Conservation (phyloP, 306 rosid genomes). For the Corylus avellana region DNA sequence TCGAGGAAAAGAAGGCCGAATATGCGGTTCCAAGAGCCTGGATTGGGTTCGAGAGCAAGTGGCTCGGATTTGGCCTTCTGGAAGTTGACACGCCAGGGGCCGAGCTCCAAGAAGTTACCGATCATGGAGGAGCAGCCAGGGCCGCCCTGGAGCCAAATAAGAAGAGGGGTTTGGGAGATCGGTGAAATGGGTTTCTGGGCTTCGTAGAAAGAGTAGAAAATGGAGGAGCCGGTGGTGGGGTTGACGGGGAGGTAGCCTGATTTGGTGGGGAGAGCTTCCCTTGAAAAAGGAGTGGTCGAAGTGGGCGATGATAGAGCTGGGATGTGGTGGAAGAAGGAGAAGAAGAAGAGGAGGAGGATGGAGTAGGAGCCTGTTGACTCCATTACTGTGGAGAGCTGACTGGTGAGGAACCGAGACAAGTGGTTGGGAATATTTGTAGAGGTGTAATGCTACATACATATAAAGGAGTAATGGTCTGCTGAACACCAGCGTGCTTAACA, state of each 20-base stretch:
- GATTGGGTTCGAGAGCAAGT: conserved; percentile 44
- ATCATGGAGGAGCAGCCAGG: conserved; percentile 93
- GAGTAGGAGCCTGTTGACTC: not conserved
- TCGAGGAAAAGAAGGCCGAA: conserved; percentile 78
- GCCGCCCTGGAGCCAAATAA: conserved; percentile 93
- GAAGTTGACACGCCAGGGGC: conserved; percentile 68
- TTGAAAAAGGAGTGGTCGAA: conserved; percentile 36
- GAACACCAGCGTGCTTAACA: too few species aligned
- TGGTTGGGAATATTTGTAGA: not conserved
- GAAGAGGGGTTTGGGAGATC: conserved; percentile 68
- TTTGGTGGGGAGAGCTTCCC: conserved; percentile 66
- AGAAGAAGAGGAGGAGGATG: not conserved
- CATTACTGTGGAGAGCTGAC: not conserved
- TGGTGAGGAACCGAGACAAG: not conserved
- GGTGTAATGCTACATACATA: too few species aligned
- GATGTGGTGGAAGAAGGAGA: not conserved
- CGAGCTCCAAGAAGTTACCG: conserved; percentile 80
- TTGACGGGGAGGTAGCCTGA: conserved; percentile 68
- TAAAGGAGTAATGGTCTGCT: too few species aligned
- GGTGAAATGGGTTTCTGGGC: conserved; percentile 49
- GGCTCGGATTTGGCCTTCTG: conserved; percentile 28
- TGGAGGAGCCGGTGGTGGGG: conserved; percentile 49
- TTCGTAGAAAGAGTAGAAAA: conserved; percentile 82
- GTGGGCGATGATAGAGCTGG: conserved; percentile 19
- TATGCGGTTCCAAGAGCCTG: conserved; percentile 68